phyloP scores from a whole-genome alignment of 225 moss, liverwort and hornwort genomes.

The Antitrichia curtipendula region DNA sequence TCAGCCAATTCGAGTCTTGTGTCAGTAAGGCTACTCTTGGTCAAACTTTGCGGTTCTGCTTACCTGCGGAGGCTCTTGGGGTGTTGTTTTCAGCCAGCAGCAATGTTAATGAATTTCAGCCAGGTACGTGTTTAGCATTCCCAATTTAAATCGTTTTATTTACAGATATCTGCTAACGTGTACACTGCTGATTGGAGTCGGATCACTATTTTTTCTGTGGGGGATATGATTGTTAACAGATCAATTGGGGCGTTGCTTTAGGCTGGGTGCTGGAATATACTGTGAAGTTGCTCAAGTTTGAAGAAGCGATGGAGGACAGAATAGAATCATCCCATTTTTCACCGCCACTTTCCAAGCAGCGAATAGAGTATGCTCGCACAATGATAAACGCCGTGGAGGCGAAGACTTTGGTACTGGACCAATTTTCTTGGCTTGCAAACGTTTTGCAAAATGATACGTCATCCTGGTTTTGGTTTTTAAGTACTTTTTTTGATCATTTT shows the following conservation, averaged over 20 bases:
- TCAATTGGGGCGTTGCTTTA: neutral
- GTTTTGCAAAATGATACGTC: neutral
- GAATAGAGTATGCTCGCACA: slow-evolving; percentile 67
- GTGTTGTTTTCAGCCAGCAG: slow-evolving; percentile 36
- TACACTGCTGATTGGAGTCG: neutral
- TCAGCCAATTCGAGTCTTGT: slow-evolving; percentile 50
- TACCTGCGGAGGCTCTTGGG: slow-evolving; percentile 29
- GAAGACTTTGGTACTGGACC: slow-evolving; percentile 59
- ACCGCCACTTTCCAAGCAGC: slow-evolving; percentile 98
- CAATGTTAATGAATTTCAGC: neutral
- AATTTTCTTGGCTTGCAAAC: neutral
- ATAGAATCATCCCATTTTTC: slow-evolving; percentile 96
- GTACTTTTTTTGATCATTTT: neutral
- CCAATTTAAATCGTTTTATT: neutral
- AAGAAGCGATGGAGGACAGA: slow-evolving; percentile 80
- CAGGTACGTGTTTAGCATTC: slow-evolving; percentile 4
- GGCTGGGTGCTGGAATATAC: slow-evolving; percentile 43
- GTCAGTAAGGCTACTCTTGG: slow-evolving; percentile 60
- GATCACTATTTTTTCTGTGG: neutral
- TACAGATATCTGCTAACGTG: neutral
- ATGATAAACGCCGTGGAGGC: slow-evolving; percentile 71
- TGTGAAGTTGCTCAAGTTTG: slow-evolving; percentile 66
- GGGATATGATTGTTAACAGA: neutral
- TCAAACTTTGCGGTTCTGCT: slow-evolving; percentile 40
- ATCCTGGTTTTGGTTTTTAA: neutral